A percentile compares a stretch with the other conserved stretches of the same genome.
Conservation (phyloP, 2,329 filamentous ascomycete species). For the Arthrobotrys iridis region DNA sequence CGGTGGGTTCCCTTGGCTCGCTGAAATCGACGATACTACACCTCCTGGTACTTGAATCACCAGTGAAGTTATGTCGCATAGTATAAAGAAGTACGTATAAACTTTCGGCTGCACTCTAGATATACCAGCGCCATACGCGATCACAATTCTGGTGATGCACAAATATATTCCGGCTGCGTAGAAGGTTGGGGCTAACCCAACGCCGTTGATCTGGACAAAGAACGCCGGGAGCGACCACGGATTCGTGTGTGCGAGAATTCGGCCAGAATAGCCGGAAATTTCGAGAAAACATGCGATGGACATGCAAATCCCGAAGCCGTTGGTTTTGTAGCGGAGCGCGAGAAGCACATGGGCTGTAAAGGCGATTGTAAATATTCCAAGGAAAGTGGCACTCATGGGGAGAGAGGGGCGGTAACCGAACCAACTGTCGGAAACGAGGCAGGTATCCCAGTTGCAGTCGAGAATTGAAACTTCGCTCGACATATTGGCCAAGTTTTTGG, state of each 20-base stretch:
- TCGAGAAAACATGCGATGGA: conserved; percentile 50
- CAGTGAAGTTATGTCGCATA: conserved; percentile 71
- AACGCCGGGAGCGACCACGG: conserved; percentile 64
- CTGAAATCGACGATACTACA: conserved; percentile 65
- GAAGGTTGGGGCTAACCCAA: conserved; percentile 74
- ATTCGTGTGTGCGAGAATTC: conserved; percentile 69
- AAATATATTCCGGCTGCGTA: conserved; percentile 73
- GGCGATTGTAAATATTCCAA: conserved; percentile 66
- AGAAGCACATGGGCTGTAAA: conserved; percentile 16
- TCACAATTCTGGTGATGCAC: conserved; percentile 65
- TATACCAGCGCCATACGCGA: conserved; percentile 66
- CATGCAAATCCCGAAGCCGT: conserved; percentile 59
- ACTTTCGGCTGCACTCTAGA: conserved; percentile 64
- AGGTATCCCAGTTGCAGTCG: conserved; percentile 61
- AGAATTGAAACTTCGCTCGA: conserved; percentile 14
- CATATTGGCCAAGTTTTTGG: not conserved
- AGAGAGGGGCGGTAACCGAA: conserved; percentile 69
- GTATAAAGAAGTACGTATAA: conserved; percentile 71
- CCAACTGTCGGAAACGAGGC: conserved; percentile 61
- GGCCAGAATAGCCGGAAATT: conserved; percentile 69
- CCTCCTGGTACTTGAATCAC: conserved; percentile 71
- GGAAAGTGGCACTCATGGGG: conserved; percentile 67
- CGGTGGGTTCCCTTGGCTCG: conserved; percentile 23
- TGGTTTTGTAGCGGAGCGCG: conserved; percentile 34
- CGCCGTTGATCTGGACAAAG: conserved; percentile 69